phyloP scores from a whole-genome alignment of 139 green algal species.

The Prasinococcaceae sp. region DNA sequence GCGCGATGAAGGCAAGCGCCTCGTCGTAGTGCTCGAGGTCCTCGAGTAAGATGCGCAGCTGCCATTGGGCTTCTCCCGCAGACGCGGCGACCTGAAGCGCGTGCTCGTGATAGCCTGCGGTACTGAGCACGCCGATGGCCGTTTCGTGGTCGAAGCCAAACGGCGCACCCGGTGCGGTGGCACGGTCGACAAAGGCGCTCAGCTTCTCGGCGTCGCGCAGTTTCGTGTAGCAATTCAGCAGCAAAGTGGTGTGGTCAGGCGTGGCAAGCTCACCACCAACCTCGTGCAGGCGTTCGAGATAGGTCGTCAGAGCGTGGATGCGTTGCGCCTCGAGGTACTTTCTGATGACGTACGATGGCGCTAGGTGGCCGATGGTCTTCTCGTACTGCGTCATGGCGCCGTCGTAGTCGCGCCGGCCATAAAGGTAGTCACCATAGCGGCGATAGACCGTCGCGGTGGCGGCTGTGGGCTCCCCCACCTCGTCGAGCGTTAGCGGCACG shows the following conservation, averaged over 20 bases:
- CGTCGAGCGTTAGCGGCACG: too few species aligned
- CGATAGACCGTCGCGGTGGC: conserved; percentile 13
- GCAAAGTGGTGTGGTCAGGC: conserved; percentile 86
- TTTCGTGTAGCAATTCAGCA: conserved; percentile 91
- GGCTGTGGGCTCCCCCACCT: too few species aligned
- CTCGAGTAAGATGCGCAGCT: conserved; percentile 78
- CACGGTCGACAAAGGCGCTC: conserved; percentile 33
- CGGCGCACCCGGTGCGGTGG: too few species aligned
- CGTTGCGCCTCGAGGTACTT: conserved; percentile 79
- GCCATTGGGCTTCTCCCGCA: conserved; percentile 26
- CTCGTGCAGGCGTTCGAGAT: conserved; percentile 78
- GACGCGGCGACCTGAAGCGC: conserved; percentile 59
- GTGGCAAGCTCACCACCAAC: conserved; percentile 41
- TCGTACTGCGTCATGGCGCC: conserved; percentile 58
- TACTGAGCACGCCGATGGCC: conserved; percentile 61
- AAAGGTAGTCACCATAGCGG: conserved; percentile 46
- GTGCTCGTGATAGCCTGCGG: conserved; percentile 72
- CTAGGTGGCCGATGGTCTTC: conserved; percentile 37
- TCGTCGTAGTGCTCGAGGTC: conserved; percentile 56
- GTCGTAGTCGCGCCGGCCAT: conserved; percentile 67
- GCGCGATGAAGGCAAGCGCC: conserved; percentile 53
- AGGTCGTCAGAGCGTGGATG: conserved; percentile 68
- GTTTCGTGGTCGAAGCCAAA: conserved; percentile 69
- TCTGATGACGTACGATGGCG: conserved; percentile 87
- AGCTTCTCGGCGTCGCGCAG: conserved; percentile 65